These are phyloP conservation scores for Inga oerstediana DNA, from an alignment of 306 rosid species.

Conservation along the genomic window DNA sequence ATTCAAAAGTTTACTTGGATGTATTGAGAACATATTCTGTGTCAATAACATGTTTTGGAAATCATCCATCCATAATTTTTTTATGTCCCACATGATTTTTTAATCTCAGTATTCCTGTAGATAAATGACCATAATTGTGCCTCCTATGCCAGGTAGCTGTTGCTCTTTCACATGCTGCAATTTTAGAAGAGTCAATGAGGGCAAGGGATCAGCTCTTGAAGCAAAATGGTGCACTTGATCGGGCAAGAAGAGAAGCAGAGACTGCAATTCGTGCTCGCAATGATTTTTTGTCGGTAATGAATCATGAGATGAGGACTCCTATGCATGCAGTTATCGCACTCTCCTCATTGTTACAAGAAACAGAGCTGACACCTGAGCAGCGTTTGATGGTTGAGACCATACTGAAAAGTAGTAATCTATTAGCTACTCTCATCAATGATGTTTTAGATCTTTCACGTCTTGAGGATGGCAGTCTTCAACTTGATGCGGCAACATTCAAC, in stretches of 20 bases:
- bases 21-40: not conserved
- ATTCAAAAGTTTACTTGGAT: not conserved
- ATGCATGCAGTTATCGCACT: slow-evolving; percentile 99
- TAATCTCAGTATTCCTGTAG: slow-evolving; percentile 11
- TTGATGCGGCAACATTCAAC: slow-evolving; percentile 70
- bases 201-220: slow-evolving; percentile 95
- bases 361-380: slow-evolving; percentile 88
- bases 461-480: slow-evolving; percentile 96
- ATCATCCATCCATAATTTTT: not conserved
- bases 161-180: slow-evolving; percentile 99
- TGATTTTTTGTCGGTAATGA: slow-evolving; percentile 98
- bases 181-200: slow-evolving; percentile 96
- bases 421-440: slow-evolving; percentile 90
- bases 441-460: slow-evolving; percentile 97
- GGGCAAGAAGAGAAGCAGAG: slow-evolving; percentile 98
- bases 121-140: slow-evolving; percentile 16
- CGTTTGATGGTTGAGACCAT: slow-evolving; percentile 95
- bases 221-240: slow-evolving; percentile 96
- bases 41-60: slow-evolving; percentile 1
- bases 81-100: slow-evolving; percentile 19
- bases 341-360: slow-evolving; percentile 93
- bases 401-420: slow-evolving; percentile 87
- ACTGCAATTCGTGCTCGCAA: slow-evolving; percentile 98
- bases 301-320: slow-evolving; percentile 99
- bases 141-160: slow-evolving; percentile 79